Evolutionary conservation across 139 green algal species (phyloP).

Genomic region (Tetraselmis chui): DNA sequence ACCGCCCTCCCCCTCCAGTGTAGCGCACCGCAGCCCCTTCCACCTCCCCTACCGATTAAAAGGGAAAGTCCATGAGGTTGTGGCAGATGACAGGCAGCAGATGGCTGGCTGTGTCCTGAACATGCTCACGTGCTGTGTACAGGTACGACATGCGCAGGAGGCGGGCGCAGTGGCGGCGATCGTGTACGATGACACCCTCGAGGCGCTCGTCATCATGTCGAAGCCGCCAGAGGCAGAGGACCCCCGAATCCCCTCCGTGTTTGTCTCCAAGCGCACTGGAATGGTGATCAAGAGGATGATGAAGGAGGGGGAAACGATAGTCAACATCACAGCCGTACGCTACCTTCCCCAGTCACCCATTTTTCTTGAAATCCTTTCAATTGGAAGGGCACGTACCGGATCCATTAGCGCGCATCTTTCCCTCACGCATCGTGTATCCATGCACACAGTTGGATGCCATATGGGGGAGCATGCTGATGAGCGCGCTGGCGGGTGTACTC

Average conservation of each 20-base stretch:
- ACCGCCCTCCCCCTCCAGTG: not conserved
- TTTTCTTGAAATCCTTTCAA: no score
- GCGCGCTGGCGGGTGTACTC: conserved; percentile 52
- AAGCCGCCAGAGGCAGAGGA: conserved; percentile 47
- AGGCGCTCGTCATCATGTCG: conserved; percentile 73
- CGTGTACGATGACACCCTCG: conserved; percentile 63
- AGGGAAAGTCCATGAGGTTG: no score
- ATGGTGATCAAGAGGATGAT: conserved; percentile 53
- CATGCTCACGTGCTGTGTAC: no score
- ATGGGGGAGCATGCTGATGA: conserved; percentile 66
- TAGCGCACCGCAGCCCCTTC: no score
- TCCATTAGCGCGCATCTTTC: no score
- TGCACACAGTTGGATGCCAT: conserved; percentile 35
- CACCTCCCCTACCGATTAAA: no score
- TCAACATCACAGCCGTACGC: not conserved
- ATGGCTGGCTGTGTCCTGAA: not conserved
- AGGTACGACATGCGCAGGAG: conserved; percentile 58
- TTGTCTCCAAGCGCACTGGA: conserved; percentile 61
- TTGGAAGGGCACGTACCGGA: no score
- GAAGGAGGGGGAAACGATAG: conserved; percentile 12
- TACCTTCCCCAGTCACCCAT: no score
- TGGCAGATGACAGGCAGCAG: not conserved
- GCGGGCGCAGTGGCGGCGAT: conserved; percentile 67
- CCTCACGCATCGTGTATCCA: no score
- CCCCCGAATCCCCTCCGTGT: conserved; percentile 67